Percentiles rank a stretch among this genome's conserved stretches.
Evolutionary conservation across 2,329 filamentous ascomycete genomes (phyloP).

Genomic region (Calonectria pauciramosa): DNA sequence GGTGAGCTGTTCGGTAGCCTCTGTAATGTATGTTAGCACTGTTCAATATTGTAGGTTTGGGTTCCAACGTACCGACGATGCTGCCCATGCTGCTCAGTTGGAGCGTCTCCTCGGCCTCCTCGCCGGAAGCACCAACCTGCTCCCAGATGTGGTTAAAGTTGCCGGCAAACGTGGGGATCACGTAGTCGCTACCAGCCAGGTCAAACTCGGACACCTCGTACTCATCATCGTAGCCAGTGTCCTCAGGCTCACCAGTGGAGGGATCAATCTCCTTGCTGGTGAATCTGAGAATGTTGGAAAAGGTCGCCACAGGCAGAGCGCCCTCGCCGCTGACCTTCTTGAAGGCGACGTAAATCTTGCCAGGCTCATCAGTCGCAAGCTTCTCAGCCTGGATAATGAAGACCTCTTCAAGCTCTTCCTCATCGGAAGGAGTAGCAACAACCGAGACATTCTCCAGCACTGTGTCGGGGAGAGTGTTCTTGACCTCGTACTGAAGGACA

Average conservation of each 20-base stretch:
- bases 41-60: no score
- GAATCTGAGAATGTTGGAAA: constrained; percentile 96
- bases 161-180: constrained; percentile 92
- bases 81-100: constrained; percentile 91
- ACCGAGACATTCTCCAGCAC: constrained; percentile 92
- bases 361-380: constrained; percentile 86
- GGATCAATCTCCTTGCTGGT: constrained; percentile 99
- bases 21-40: constrained; percentile 60
- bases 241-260: constrained; percentile 91
- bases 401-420: constrained; percentile 88
- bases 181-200: constrained; percentile 91
- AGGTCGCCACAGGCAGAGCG: constrained; percentile 83
- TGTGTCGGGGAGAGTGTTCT: constrained; percentile 94
- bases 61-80: constrained; percentile 80
- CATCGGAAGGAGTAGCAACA: constrained; percentile 82
- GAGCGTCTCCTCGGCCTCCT: constrained; percentile 92
- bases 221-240: constrained; percentile 94
- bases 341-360: constrained; percentile 96
- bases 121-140: constrained; percentile 88
- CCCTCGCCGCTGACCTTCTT: constrained; percentile 83
- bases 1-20: constrained; percentile 92
- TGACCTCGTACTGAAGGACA: constrained; percentile 96
- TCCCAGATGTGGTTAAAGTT: constrained; percentile 98
- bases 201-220: constrained; percentile 97
- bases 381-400: constrained; percentile 93